A percentile compares a stretch with the other conserved stretches of the same genome.
Conservation (phyloP, 495 filamentous ascomycete genomes). For the Lepidopterella palustris region DNA sequence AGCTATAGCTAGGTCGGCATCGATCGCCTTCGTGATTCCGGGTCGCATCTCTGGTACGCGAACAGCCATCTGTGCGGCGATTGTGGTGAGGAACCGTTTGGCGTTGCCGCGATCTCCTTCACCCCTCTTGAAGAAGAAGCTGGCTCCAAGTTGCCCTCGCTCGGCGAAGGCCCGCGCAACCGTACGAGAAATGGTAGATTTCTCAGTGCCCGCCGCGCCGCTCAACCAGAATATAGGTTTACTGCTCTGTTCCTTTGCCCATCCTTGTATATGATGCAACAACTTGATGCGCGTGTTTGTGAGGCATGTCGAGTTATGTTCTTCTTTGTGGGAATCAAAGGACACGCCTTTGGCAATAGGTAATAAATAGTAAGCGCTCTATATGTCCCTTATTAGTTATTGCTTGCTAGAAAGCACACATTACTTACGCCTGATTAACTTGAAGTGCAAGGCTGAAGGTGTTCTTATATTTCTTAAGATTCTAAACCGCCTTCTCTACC, state of each 20-base stretch:
- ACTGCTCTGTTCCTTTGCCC: constrained; percentile 32
- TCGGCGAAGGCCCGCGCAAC: background rate
- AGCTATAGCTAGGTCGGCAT: background rate
- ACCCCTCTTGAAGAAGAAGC: no score
- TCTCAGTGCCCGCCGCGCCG: constrained; percentile 9
- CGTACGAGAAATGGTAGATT: background rate
- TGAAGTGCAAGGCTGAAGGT: no score
- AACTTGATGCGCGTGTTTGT: background rate
- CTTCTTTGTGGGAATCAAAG: constrained; percentile 1
- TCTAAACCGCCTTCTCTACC: no score
- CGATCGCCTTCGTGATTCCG: constrained; percentile 9
- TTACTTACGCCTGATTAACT: no score
- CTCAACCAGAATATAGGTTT: constrained; percentile 32
- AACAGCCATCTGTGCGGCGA: constrained; percentile 17
- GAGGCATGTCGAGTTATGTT: constrained; percentile 2
- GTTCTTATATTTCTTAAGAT: no score
- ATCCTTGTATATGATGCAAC: constrained; percentile 1
- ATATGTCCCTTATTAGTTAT: constrained; percentile 24
- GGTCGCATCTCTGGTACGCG: constrained; percentile 16
- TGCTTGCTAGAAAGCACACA: background rate
- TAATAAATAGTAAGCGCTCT: constrained; percentile 33
- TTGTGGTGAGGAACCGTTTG: constrained; percentile 27
- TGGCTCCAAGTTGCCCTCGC: background rate
- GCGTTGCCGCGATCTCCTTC: background rate
- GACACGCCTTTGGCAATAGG: background rate